Base-by-base conservation (phyloP, 805 yeast genomes). In the Yamadazyma laniorum region DNA sequence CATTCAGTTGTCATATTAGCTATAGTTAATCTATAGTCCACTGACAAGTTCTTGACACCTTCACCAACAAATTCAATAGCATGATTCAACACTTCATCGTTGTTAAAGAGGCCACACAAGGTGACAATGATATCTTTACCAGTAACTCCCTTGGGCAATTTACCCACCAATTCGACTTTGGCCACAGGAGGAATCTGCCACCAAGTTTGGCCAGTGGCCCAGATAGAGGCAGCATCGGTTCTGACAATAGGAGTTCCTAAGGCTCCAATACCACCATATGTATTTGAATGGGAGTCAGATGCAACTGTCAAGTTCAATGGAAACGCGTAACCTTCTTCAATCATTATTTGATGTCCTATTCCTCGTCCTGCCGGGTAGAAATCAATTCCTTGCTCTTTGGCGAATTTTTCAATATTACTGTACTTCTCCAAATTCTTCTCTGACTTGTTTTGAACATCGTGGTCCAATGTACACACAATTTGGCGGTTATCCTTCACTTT, bases 191-290 rank as follows among this genome's bases (percentile, higher is more conserved):
- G 99, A 39, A 93, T 87, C 76, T 95, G 99, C 99, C 99, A 93
- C 99, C 99, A 93, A 3, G 99, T 93, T 67, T 89, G 95, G 28
- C 98, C 98, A 0, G 99, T 93, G 9, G 99, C 98, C 99, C 99
- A 93, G 49, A 93, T 91, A 7, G 97, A 80, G 3, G 99, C 99
- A 16, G 98, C 99, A 64, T 93, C 99, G 0, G 99, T 93, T 64
- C 99, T 79, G 40, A 93, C 99, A 39, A 93, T 85, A 7, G 99
- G 98, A 3, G 99, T 95, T 36, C 99, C 99, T 41, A 93, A 69
- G 16, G 95, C 72, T 14, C 98, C 98, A 33, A 93, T 72, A 56
- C 99, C 99, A 50, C 99, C 44, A 58, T 93, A 93, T 25, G 96
- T 93, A 61, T 93, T 93, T 8, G 97, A 89, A 62, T 93, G 99